Conservation (phyloP, 2,329 filamentous ascomycete species). For the Teratosphaeria gauchensis region DNA sequence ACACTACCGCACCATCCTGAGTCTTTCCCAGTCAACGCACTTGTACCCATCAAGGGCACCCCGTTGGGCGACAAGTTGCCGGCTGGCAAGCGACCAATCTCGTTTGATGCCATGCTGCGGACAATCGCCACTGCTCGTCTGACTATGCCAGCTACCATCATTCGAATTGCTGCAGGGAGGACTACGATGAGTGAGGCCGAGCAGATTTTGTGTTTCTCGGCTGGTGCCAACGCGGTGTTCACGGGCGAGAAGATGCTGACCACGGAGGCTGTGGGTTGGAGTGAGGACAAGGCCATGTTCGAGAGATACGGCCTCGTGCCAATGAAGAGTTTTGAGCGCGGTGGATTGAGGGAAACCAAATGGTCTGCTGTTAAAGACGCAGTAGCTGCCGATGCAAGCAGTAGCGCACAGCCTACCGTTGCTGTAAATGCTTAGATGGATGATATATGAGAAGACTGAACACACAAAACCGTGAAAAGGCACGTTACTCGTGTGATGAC, state of each 20-base stretch:
- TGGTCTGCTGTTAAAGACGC: constrained; percentile 16
- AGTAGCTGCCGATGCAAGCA: not conserved
- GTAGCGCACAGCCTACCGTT: not conserved
- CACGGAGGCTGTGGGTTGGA: constrained; percentile 83
- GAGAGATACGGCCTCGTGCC: constrained; percentile 70
- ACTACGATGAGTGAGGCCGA: constrained; percentile 81
- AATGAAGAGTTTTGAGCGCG: constrained; percentile 46
- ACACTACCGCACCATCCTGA: constrained; percentile 76
- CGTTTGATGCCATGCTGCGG: constrained; percentile 68
- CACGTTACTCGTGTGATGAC: not conserved
- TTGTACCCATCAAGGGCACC: constrained; percentile 85
- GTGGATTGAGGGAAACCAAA: constrained; percentile 22
- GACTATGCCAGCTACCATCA: constrained; percentile 75
- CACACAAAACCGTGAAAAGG: not conserved
- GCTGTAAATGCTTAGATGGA: not conserved
- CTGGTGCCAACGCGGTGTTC: constrained; percentile 88
- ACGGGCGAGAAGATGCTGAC: constrained; percentile 95
- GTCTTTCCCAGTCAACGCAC: constrained; percentile 82
- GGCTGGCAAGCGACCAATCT: constrained; percentile 47
- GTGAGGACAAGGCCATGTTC: constrained; percentile 79
- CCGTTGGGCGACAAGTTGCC: constrained; percentile 57
- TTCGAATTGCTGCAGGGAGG: constrained; percentile 74
- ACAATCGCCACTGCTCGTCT: constrained; percentile 77
- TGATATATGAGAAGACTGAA: not conserved
- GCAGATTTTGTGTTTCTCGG: constrained; percentile 81